These are phyloP conservation scores for Sugiyamaella boreocaroliniensis DNA, from an alignment of 805 yeast genomes.

Conservation along the genomic window DNA sequence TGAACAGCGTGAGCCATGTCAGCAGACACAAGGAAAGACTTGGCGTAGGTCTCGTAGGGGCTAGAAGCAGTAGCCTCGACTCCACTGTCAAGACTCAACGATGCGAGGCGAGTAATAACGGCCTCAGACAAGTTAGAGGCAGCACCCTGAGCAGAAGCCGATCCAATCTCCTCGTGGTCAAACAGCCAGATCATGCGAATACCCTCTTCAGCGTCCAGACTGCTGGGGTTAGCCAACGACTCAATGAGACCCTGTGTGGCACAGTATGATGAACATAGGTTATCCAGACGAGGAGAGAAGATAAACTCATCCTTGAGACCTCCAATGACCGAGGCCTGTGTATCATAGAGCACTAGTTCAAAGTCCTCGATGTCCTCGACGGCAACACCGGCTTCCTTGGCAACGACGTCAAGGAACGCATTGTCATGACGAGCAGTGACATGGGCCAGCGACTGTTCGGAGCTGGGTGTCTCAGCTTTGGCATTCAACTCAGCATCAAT, in stretches of 20 bases:
- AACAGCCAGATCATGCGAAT: conserved; percentile 74
- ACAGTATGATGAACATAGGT: conserved; percentile 79
- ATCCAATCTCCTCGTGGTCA: conserved; percentile 96
- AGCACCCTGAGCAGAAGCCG: conserved; percentile 93
- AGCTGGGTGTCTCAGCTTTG: conserved; percentile 17
- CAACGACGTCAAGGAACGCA: conserved; percentile 61
- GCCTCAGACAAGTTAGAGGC: conserved; percentile 86
- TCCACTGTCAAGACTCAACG: conserved; percentile 36
- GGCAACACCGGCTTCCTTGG: conserved; percentile 51
- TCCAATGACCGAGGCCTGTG: conserved; percentile 76
- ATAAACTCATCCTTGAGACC: conserved; percentile 88
- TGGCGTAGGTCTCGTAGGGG: conserved; percentile 30
- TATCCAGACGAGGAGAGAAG: conserved; percentile 87
- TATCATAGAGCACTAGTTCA: conserved; percentile 78
- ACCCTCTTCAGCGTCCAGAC: conserved; percentile 44
- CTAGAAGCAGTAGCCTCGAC: conserved; percentile 24
- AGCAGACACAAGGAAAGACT: conserved; percentile 82
- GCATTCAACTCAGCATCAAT: conserved; percentile 33
- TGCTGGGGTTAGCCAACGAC: conserved; percentile 33
- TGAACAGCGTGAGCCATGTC: conserved; percentile 98
- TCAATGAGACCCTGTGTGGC: conserved; percentile 66
- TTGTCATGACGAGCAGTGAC: conserved; percentile 66
- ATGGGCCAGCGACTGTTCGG: conserved; percentile 27
- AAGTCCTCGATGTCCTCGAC: conserved; percentile 73
- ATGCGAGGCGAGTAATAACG: conserved; percentile 60